Evolutionary conservation across 192 early-diverging fungal genomes (phyloP).

Genomic region (Linnemannia exigua): DNA sequence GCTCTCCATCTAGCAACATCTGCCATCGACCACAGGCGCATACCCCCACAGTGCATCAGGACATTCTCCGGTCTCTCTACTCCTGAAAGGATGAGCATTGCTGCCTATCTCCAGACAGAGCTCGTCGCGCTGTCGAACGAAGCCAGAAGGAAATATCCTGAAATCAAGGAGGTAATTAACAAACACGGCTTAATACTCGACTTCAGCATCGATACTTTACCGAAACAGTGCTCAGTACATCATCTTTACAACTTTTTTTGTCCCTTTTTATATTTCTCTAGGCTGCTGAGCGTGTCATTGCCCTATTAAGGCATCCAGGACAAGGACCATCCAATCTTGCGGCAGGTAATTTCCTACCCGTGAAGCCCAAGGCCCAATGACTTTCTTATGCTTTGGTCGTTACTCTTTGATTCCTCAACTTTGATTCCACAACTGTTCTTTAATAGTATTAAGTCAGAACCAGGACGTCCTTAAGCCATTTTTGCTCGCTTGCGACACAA

Average conservation of each 20-base stretch:
- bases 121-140: constrained; percentile 88
- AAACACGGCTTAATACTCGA: too few relatives aligned
- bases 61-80: background rate
- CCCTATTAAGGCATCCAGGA: constrained; percentile 63
- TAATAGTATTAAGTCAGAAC: constrained; percentile 77
- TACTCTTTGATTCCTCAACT: background rate
- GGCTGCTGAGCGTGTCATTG: constrained; percentile 70
- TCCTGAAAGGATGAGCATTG: constrained; percentile 55
- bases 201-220: too few relatives aligned
- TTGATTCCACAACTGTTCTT: background rate
- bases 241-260: background rate
- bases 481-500: constrained; percentile 87
- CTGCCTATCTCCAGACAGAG: constrained; percentile 80
- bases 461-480: constrained; percentile 89
- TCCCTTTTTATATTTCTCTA: background rate
- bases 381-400: background rate
- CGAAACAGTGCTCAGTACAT: too few relatives aligned
- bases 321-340: constrained; percentile 49
- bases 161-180: constrained; percentile 96
- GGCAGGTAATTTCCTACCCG: constrained; percentile 9
- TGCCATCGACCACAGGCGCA: background rate
- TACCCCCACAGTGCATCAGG: background rate
- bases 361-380: background rate
- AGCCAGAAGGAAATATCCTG: constrained; percentile 89
- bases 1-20: background rate